Base-by-base conservation (phyloP, 148 eudicot genomes). In the Cornus florida region DNA sequence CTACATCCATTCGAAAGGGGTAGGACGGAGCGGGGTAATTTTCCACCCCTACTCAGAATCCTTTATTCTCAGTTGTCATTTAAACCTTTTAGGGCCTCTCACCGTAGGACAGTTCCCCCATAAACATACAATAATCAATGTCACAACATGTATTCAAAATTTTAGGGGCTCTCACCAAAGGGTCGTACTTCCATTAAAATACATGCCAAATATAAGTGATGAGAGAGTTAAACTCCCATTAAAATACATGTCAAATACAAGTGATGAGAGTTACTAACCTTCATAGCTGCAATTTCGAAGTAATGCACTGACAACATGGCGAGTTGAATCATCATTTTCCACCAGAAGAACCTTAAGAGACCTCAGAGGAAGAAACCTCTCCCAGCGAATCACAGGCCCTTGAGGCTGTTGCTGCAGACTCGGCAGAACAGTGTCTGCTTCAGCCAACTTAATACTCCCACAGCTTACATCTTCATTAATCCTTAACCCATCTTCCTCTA, bases 281-380 rank as follows among this genome's bases (percentile, higher is more conserved):
- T 93, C 94, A 78, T 91, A 93, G 83, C 94, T 91, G 86, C 97
- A 93, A 67, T 93, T 93, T 48, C 91, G 87, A 69, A 93, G 91
- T 81, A 93, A 82, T 32, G 97, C 97, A 76, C 91, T 87, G 79
- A 93, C 94, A 62, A 93, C 84, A 79, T 93, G 97, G 43, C 97
- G 94, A 70, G 97, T 93, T 64, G 92, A 86, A 80, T 90, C 97
- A 79, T 93, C 97, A 59, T 86, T 86, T 84, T 93, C 97, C 39
- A 93, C 94, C 38, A 93, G 86, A 73, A 93, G 82, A 68, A 93
- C 93, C 84, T 87, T 93, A 32, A 90, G 88, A 72, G 93, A 78
- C 86, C 86, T 79, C 22, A 89, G 69, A 72, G 92, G 97, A 74
- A 93, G 89, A 84, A 91, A 91, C 86, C 89, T 89, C 78, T 91